Evolutionary conservation across 768 basidiomycete genomes (phyloP).

Genomic region (Coprinellus micaceus): DNA sequence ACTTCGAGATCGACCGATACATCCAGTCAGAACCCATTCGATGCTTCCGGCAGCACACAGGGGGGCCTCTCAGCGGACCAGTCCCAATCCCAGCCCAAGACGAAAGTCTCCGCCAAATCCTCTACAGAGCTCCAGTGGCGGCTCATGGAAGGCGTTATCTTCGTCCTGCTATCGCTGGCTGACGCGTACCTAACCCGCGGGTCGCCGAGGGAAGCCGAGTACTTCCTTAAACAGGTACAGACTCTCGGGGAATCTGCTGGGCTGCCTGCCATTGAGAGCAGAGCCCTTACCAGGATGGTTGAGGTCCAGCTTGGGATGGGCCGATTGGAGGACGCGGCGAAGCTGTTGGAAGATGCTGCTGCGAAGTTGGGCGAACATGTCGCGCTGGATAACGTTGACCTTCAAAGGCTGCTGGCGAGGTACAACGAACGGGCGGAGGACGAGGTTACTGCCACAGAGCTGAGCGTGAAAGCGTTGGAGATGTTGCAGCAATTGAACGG

Average conservation of each 20-base stretch:
- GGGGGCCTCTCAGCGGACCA: constrained; percentile 12
- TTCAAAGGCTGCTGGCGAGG: constrained; percentile 46
- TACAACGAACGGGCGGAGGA: constrained; percentile 41
- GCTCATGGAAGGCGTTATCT: constrained; percentile 66
- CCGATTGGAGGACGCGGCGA: constrained; percentile 52
- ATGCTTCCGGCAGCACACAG: constrained; percentile 44
- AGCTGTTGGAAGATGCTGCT: constrained; percentile 48
- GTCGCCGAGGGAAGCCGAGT: constrained; percentile 80
- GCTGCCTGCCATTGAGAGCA: constrained; percentile 58
- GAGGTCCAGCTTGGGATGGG: constrained; percentile 70
- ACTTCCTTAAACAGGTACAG: constrained; percentile 75
- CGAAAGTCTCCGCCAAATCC: constrained; percentile 26
- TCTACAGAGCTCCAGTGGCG: constrained; percentile 56
- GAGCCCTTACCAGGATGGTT: constrained; percentile 62
- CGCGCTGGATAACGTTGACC: constrained; percentile 2
- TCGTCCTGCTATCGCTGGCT: constrained; percentile 60
- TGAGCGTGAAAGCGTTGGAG: constrained; percentile 53
- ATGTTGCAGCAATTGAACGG: constrained; percentile 63
- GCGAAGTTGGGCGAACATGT: constrained; percentile 27
- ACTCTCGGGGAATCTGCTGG: constrained; percentile 68
- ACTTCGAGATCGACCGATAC: constrained; percentile 10
- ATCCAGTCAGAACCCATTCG: constrained; percentile 53
- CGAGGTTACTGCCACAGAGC: constrained; percentile 46
- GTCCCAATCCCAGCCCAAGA: constrained; percentile 14
- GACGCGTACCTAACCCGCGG: constrained; percentile 69